A percentile compares a stretch with the other conserved stretches of the same genome.
These are phyloP conservation scores for Venturia aucupariae DNA, from an alignment of 2,329 filamentous ascomycete genomes.

Conservation along the genomic window DNA sequence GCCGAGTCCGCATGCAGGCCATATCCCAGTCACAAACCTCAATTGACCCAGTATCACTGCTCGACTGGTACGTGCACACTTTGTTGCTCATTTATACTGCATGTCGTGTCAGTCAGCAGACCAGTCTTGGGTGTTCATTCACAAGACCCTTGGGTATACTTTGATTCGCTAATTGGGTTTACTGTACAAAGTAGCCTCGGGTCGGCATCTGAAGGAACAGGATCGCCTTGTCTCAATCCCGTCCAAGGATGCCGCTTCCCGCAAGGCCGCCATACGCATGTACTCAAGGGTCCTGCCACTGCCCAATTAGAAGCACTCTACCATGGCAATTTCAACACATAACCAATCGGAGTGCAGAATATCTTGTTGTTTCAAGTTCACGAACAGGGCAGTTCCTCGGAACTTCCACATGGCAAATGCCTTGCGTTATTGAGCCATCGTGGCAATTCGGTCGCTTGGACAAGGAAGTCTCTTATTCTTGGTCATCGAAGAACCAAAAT, in stretches of 20 bases:
- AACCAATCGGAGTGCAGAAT: not conserved
- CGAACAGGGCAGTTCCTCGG: not conserved
- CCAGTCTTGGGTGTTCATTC: not conserved
- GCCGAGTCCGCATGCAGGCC: not conserved
- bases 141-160: not conserved
- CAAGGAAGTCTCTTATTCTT: not conserved
- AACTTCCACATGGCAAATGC: slow-evolving; percentile 1
- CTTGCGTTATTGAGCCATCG: not conserved
- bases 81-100: not conserved
- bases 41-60: not conserved
- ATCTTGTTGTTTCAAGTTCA: not conserved
- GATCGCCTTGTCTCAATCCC: slow-evolving; percentile 1
- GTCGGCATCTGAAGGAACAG: not conserved
- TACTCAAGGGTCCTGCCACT: too few relatives aligned
- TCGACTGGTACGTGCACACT: not conserved
- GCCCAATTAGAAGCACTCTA: not conserved
- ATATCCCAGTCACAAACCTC: not conserved
- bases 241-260: slow-evolving; percentile 4
- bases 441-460: not conserved
- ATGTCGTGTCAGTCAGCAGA: not conserved
- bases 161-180: not conserved
- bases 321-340: not conserved
- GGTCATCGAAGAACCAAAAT: not conserved
- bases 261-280: not conserved
- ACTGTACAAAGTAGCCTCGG: not conserved